Evolutionary conservation across 108 stramenopile genomes (phyloP), one percentile per base, ranked within the genome.

Genomic region (Licmophora abbreviata): DNA sequence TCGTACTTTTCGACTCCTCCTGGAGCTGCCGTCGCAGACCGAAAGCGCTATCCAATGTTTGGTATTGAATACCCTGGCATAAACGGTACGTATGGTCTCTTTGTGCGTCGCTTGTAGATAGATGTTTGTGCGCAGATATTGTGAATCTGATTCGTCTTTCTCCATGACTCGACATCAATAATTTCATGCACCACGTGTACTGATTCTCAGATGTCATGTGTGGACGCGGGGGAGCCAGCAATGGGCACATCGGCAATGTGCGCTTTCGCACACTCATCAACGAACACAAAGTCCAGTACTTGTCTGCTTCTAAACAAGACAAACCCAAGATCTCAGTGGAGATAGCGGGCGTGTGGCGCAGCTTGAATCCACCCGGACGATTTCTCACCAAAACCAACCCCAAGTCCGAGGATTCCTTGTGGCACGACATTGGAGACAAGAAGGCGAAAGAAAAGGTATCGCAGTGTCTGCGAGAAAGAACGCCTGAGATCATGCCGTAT

Each of bases 341-440:
- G 23, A 74, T 79, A 5, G 74, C 76, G 0, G 37, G 58, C 12
- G 45, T 72, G 34, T 70, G 73, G 69, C 17, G 78, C 23, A 30
- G 14, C 8, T 34, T 73, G 47, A 51, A 73, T 26, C 78, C 78
- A 0, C 78, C 78, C 1, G 78, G 78, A 0, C 44, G 78, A 23
- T 79, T 76, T 43, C 48, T 79, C 31, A 40, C 52, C 15, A 50
- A 50, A 8, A 50, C 48, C 3, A 31, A 50, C 8, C 15, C 28
- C 33, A 29, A 50, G 21, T 29, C 31, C 2, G 48, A 50, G 15
- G 48, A 50, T 31, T 32, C 31, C 33, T 25, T 50, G 4, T 79
- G 69, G 73, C 32, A 66, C 35, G 78, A 79, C 23, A 63, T 79
- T n/a, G 78, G 78, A 2, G 74, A 79, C 27, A 68, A 79, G 49